phyloP scores from a whole-genome alignment of 768 basidiomycete genomes.

The Amanita molliuscula region DNA sequence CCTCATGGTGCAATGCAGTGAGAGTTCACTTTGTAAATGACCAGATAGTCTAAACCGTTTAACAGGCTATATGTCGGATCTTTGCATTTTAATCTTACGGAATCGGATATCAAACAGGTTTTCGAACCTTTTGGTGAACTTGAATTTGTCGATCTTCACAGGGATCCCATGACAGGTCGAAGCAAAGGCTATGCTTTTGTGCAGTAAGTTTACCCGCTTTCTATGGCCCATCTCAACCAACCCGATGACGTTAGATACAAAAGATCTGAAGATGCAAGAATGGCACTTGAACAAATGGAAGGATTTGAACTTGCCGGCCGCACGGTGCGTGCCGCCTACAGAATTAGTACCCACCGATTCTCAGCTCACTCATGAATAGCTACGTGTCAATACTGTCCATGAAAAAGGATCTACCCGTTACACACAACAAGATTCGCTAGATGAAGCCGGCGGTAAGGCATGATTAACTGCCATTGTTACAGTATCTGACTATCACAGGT shows the following conservation, averaged over 20 bases:
- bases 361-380: constrained; percentile 27
- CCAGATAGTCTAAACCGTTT: constrained; percentile 1
- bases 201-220: constrained; percentile 49
- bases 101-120: constrained; percentile 97
- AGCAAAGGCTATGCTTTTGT: constrained; percentile 98
- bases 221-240: background rate
- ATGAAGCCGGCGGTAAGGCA: constrained; percentile 75
- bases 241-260: constrained; percentile 51
- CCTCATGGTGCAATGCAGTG: constrained; percentile 81
- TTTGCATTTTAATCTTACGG: constrained; percentile 92
- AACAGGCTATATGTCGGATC: constrained; percentile 93
- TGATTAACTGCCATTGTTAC: background rate
- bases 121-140: constrained; percentile 98
- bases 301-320: constrained; percentile 96
- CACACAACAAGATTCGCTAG: constrained; percentile 69
- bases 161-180: constrained; percentile 87
- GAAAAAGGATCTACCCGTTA: constrained; percentile 78
- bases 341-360: constrained; percentile 6
- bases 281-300: constrained; percentile 98
- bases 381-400: constrained; percentile 87
- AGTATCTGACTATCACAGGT: constrained; percentile 32
- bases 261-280: constrained; percentile 85
- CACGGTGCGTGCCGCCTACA: constrained; percentile 41
- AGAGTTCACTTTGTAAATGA: constrained; percentile 18
- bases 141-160: constrained; percentile 96